Percentiles rank a stretch among this genome's conserved stretches.
Conservation (phyloP, 108 stramenopile species). For the Cyclostephanos tholiformis region DNA sequence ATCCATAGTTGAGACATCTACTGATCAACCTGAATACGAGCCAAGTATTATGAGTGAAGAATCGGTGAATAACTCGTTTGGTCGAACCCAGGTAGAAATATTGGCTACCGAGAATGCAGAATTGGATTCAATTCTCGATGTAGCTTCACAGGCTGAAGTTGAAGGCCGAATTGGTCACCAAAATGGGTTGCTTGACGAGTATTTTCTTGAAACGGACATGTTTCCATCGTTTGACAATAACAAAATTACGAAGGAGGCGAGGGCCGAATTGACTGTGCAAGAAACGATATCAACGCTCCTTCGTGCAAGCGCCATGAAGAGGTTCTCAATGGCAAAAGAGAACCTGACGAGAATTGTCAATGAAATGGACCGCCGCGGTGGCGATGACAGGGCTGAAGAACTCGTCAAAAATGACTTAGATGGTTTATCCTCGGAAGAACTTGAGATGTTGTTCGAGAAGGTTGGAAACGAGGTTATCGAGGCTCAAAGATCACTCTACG, state of each 20-base stretch:
- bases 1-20: neutral
- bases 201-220: conserved; percentile 47
- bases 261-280: conserved; percentile 63
- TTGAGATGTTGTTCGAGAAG: conserved; percentile 25
- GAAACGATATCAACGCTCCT: conserved; percentile 58
- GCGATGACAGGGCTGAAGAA: neutral
- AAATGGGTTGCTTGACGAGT: conserved; percentile 41
- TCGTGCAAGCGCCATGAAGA: conserved; percentile 48
- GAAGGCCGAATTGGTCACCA: conserved; percentile 1
- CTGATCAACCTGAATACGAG: neutral
- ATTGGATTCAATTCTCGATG: conserved; percentile 19
- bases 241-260: conserved; percentile 38
- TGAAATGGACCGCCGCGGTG: conserved; percentile 30
- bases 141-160: neutral
- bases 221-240: conserved; percentile 39
- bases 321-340: conserved; percentile 38
- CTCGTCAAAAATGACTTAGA: conserved; percentile 21
- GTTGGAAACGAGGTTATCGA: conserved; percentile 42
- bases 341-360: conserved; percentile 30
- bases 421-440: conserved; percentile 26
- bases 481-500: conserved; percentile 48
- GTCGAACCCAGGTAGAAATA: conserved; percentile 1
- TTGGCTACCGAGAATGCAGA: conserved; percentile 9
- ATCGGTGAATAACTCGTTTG: neutral
- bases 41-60: neutral